phyloP scores from a whole-genome alignment of 495 filamentous ascomycete species.

The Tuber umbilicatum region DNA sequence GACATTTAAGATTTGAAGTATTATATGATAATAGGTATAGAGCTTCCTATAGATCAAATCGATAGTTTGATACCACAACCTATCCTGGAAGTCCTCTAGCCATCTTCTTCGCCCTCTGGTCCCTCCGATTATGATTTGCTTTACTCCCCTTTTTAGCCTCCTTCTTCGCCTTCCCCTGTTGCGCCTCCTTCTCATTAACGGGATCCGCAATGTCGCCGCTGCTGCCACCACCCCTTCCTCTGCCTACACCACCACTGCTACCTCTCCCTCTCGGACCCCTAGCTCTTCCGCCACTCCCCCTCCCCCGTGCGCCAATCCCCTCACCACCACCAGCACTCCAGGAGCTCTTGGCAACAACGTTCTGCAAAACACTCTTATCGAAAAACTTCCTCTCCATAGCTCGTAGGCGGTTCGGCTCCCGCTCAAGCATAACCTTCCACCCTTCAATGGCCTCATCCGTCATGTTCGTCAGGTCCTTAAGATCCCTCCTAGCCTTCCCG shows the following conservation, averaged over 20 bases:
- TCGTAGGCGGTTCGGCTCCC: slow-evolving; percentile 61
- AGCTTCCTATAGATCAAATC: background rate
- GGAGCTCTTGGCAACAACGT: slow-evolving; percentile 22
- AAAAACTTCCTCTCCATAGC: slow-evolving; percentile 60
- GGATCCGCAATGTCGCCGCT: slow-evolving; percentile 48
- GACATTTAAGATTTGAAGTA: background rate
- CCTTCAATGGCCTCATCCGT: slow-evolving; percentile 93
- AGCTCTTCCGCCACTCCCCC: slow-evolving; percentile 36
- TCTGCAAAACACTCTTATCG: slow-evolving; percentile 27
- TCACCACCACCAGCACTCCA: slow-evolving; percentile 44
- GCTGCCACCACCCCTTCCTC: slow-evolving; percentile 50
- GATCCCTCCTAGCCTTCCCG: slow-evolving; percentile 52
- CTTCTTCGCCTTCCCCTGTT: slow-evolving; percentile 57
- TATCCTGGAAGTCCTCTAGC: slow-evolving; percentile 19
- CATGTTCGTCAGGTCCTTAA: slow-evolving; percentile 75
- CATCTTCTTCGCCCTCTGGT: slow-evolving; percentile 72
- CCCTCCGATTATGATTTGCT: slow-evolving; percentile 61
- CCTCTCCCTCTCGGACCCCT: slow-evolving; percentile 14
- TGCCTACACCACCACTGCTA: slow-evolving; percentile 46
- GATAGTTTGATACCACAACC: background rate
- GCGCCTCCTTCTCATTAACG: slow-evolving; percentile 54
- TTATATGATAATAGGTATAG: background rate
- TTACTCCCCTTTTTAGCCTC: slow-evolving; percentile 58
- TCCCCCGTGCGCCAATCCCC: slow-evolving; percentile 43
- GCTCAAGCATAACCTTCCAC: slow-evolving; percentile 75